Evolutionary conservation across 2,329 filamentous ascomycete species (phyloP), one percentile per base, ranked within the genome.

Genomic region (Arthrobotrys entomopaga): DNA sequence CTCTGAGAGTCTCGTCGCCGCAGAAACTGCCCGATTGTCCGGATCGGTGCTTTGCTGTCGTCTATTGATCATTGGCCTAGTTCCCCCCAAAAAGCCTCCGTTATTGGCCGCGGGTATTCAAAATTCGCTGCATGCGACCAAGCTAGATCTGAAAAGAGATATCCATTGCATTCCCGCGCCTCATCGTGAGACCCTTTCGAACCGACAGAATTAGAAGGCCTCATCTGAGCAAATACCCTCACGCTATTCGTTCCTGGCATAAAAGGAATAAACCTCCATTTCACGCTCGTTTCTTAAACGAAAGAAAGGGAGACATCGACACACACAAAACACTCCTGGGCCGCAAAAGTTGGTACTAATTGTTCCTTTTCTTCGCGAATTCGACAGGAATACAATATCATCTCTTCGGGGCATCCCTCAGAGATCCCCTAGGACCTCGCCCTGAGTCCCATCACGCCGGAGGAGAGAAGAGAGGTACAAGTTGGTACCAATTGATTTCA

Each of bases 201-300:
- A 42, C 52, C 52, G 61, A 57, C 29, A 57, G 13, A 13, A 52
- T n/a, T n/a, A n/a, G n/a, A n/a, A n/a, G n/a, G 53, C 64, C 42
- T 50, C 57, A 34, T 49, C 49, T 42, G 13, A 19, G n/a, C n/a
- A n/a, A 5, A 46, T 19, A 19, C 16, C 42, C 1, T 19, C 15
- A 46, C 42, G 49, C 38, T 34, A 34, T 29, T 60, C 24, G 22
- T 60, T 64, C 50, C 43, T 56, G 38, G 59, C 66, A 72, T 72
- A 56, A 65, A 72, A 34, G 40, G 52, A 22, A 38, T 26, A 58
- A 26, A 34, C 29, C 29, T 67, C 64, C 50, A 22, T 54, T n/a
- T 54, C 56, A 60, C 59, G 26, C 29, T 65, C 53, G 67, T 72
- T 72, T 72, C 67, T n/a, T 53, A 72, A 72, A 72, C 67, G 38